These are phyloP conservation scores for Tetraselmis chui DNA, from an alignment of 139 green algal species.

Conservation along the genomic window DNA sequence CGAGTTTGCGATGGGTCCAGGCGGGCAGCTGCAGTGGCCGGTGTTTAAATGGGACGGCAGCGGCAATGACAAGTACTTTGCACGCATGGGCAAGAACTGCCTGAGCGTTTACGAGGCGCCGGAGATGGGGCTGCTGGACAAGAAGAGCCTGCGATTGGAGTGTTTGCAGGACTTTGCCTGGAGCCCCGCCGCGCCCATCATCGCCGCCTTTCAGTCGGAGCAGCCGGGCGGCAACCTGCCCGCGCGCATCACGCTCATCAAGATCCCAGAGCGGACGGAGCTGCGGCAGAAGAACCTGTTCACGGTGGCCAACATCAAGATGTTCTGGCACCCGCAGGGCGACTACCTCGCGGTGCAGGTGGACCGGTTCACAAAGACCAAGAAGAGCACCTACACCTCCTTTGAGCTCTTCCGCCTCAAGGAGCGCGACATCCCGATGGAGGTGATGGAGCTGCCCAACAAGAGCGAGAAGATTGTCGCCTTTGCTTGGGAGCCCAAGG, in stretches of 20 bases:
- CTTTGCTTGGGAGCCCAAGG: constrained; percentile 92
- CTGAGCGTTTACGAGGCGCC: constrained; percentile 80
- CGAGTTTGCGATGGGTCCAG: constrained; percentile 66
- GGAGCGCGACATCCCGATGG: constrained; percentile 66
- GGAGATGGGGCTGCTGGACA: constrained; percentile 86
- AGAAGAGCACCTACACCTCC: constrained; percentile 87
- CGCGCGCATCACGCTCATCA: constrained; percentile 67
- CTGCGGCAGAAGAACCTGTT: constrained; percentile 97
- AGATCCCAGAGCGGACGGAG: constrained; percentile 70
- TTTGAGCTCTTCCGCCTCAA: constrained; percentile 92
- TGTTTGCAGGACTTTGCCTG: constrained; percentile 86
- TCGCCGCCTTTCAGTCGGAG: constrained; percentile 83
- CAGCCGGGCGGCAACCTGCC: constrained; percentile 71
- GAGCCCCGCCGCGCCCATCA: constrained; percentile 74
- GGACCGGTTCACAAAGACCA: constrained; percentile 94
- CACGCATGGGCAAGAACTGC: constrained; percentile 62
- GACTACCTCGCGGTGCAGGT: constrained; percentile 96
- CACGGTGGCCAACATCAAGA: constrained; percentile 82
- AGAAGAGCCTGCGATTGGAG: constrained; percentile 88
- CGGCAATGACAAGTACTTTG: constrained; percentile 74
- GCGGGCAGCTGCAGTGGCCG: constrained; percentile 67
- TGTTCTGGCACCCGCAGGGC: constrained; percentile 95
- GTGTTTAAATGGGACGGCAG: constrained; percentile 90
- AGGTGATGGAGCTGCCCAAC: constrained; percentile 69
- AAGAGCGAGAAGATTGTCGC: constrained; percentile 70